Evolutionary conservation across 192 early-diverging fungal genomes (phyloP).

Genomic region (Linnemannia hyalina): DNA sequence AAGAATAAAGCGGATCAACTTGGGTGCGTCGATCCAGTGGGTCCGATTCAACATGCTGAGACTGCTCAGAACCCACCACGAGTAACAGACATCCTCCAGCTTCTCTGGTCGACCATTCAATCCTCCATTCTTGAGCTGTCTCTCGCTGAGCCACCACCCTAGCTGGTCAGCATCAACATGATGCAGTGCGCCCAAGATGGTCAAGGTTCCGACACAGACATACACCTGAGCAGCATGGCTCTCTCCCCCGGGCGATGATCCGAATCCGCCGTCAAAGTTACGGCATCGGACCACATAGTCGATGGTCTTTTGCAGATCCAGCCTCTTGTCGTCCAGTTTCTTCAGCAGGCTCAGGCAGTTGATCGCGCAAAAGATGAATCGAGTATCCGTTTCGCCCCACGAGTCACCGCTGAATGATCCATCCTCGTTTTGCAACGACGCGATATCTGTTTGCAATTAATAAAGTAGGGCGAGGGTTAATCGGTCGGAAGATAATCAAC

Average conservation of each 20-base stretch:
- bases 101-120: conserved; percentile 98
- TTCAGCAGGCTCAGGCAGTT: conserved; percentile 84
- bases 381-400: conserved; percentile 95
- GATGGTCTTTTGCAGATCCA: conserved; percentile 72
- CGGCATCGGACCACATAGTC: conserved; percentile 81
- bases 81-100: conserved; percentile 97
- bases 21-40: conserved; percentile 89
- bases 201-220: conserved; percentile 90
- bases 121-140: conserved; percentile 93
- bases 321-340: conserved; percentile 73
- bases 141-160: conserved; percentile 94
- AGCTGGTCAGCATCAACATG: conserved; percentile 86
- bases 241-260: conserved; percentile 90
- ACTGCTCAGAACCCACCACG: conserved; percentile 97
- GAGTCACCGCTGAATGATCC: conserved; percentile 93
- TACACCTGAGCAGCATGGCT: conserved; percentile 95
- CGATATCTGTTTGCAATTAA: conserved; percentile 67
- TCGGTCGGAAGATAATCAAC: not conserved
- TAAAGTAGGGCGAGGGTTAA: too few species aligned
- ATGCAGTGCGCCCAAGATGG: conserved; percentile 84
- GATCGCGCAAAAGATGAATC: conserved; percentile 92
- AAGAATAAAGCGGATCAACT: conserved; percentile 85
- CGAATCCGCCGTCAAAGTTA: conserved; percentile 98
- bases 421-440: conserved; percentile 67
- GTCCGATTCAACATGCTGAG: conserved; percentile 82